Conservation (phyloP, 31 red algal species). For the Odonthalia washingtoniensis region DNA sequence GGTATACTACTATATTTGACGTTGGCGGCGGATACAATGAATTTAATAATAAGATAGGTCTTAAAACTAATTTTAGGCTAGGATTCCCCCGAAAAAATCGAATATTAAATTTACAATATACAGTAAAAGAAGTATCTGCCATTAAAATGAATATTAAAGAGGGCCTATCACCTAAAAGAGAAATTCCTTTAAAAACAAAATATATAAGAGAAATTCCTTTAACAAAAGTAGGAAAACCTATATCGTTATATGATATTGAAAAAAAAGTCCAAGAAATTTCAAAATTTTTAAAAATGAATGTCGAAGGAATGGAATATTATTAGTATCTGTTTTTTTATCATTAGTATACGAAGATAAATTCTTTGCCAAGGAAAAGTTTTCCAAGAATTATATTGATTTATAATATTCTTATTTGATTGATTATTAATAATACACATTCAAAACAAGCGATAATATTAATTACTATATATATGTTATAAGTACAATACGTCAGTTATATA, state of each 20-base stretch:
- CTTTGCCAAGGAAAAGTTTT: too few species aligned
- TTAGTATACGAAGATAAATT: too few species aligned
- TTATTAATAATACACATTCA: too few species aligned
- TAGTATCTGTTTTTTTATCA: too few species aligned
- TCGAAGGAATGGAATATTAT: constrained; percentile 45
- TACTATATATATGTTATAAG: too few species aligned
- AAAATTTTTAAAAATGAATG: constrained; percentile 14
- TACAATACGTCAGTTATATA: too few species aligned
- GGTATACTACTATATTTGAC: constrained; percentile 28
- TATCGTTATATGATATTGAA: constrained; percentile 23
- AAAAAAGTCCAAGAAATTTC: constrained; percentile 30
- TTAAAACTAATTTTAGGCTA: constrained; percentile 24
- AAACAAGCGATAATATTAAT: too few species aligned
- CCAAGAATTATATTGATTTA: too few species aligned
- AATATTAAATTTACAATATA: constrained; percentile 3
- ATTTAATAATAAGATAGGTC: constrained; percentile 19
- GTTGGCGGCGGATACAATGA: constrained; percentile 46
- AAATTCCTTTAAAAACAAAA: constrained; percentile 12
- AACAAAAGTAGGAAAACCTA: constrained; percentile 29
- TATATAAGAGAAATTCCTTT: constrained; percentile 21
- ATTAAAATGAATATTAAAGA: constrained; percentile 37
- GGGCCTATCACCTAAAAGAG: constrained; percentile 39
- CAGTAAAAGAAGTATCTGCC: background rate
- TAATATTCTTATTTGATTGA: too few species aligned
- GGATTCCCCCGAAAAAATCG: constrained; percentile 55